Percentiles rank a stretch among this genome's conserved stretches.
Evolutionary conservation across 177 flowering plant species (phyloP).

Genomic region (Vitis hybrid): DNA sequence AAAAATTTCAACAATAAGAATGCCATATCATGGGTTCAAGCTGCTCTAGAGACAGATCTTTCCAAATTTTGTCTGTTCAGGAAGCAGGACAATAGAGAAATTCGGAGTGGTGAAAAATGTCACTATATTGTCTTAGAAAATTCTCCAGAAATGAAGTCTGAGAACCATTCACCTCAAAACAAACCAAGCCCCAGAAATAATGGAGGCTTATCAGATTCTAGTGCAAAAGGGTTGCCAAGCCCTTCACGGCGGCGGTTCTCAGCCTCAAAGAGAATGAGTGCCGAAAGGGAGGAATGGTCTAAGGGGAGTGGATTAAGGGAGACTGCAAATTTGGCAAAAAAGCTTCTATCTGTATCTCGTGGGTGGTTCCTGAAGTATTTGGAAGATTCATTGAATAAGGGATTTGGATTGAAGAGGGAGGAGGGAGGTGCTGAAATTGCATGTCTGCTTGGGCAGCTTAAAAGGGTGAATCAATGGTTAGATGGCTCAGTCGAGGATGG

Average conservation of each 20-base stretch:
- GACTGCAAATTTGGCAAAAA: conserved; percentile 33
- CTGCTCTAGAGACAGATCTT: conserved; percentile 57
- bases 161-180: conserved; percentile 26
- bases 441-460: conserved; percentile 53
- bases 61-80: conserved; percentile 43
- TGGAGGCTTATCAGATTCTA: conserved; percentile 4
- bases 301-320: conserved; percentile 38
- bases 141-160: conserved; percentile 13
- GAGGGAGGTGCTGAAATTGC: conserved; percentile 30
- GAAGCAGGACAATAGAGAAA: conserved; percentile 27
- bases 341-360: conserved; percentile 39
- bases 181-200: conserved; percentile 25
- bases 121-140: conserved; percentile 42
- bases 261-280: conserved; percentile 17
- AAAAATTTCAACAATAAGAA: conserved; percentile 22
- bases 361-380: conserved; percentile 63
- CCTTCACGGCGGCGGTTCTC: conserved; percentile 18
- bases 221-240: conserved; percentile 14
- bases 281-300: conserved; percentile 24
- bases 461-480: conserved; percentile 61
- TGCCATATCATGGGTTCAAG: conserved; percentile 58
- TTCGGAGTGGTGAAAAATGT: conserved; percentile 16
- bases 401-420: conserved; percentile 30
- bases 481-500: conserved; percentile 36
- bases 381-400: conserved; percentile 41